phyloP scores from a whole-genome alignment of 495 filamentous ascomycete species.

The Penicillium samsonianum region DNA sequence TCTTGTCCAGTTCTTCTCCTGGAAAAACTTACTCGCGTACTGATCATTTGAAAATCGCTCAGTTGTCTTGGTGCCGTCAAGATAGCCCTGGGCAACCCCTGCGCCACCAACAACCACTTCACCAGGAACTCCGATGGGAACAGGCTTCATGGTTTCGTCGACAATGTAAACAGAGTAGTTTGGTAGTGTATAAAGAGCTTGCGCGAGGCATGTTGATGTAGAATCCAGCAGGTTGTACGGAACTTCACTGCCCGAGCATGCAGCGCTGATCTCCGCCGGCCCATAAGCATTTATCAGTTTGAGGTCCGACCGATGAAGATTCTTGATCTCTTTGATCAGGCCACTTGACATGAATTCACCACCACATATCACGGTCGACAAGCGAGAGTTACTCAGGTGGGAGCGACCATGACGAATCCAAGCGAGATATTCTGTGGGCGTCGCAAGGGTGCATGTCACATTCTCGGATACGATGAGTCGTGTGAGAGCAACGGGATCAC shows the following conservation, averaged over 20 bases:
- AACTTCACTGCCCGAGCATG: slow-evolving; percentile 24
- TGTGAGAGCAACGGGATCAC: slow-evolving; percentile 35
- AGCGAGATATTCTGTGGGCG: slow-evolving; percentile 43
- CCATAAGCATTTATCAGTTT: slow-evolving; percentile 37
- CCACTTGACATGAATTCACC: slow-evolving; percentile 24
- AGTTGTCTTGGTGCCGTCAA: slow-evolving; percentile 35
- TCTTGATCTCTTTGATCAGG: slow-evolving; percentile 23
- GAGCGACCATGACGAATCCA: slow-evolving; percentile 35
- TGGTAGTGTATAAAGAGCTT: slow-evolving; percentile 35
- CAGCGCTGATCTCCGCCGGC: slow-evolving; percentile 33
- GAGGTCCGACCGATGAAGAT: slow-evolving; percentile 22
- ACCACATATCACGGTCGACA: slow-evolving; percentile 16
- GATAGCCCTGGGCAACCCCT: slow-evolving; percentile 45
- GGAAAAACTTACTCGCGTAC: slow-evolving; percentile 24
- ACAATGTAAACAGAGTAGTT: slow-evolving; percentile 52
- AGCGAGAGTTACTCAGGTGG: slow-evolving; percentile 2
- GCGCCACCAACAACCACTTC: slow-evolving; percentile 49
- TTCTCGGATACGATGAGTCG: slow-evolving; percentile 33
- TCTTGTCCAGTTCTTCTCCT: slow-evolving; percentile 29
- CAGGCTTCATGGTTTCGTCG: slow-evolving; percentile 38
- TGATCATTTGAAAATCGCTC: slow-evolving; percentile 38
- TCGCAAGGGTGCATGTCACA: slow-evolving; percentile 41
- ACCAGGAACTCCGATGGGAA: slow-evolving; percentile 47
- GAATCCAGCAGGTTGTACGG: slow-evolving; percentile 10
- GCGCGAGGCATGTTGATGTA: not conserved